Conservation (phyloP, 768 basidiomycete species). For the Trametes maxima region DNA sequence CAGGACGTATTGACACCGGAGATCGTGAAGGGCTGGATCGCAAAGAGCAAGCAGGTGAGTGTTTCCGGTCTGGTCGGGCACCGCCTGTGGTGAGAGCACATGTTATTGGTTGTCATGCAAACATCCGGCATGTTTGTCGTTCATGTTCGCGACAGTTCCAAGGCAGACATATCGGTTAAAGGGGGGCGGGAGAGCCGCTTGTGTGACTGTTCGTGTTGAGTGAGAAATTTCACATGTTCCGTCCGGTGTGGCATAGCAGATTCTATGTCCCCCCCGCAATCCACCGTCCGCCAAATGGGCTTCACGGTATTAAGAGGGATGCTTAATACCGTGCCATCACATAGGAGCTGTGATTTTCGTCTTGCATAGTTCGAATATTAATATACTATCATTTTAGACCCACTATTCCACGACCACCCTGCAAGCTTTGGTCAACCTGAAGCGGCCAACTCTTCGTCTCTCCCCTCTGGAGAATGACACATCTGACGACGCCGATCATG, state of each 20-base stretch:
- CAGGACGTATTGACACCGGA: slow-evolving; percentile 80
- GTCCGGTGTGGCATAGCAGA: no score
- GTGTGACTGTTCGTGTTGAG: no score
- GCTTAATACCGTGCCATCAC: not conserved
- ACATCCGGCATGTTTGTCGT: not conserved
- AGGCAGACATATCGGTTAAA: no score
- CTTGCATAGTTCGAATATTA: not conserved
- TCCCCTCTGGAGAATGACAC: slow-evolving; percentile 56
- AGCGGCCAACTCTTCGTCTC: slow-evolving; percentile 83
- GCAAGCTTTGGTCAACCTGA: slow-evolving; percentile 93
- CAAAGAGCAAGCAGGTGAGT: slow-evolving; percentile 83
- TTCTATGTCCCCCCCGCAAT: no score
- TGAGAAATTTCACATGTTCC: no score
- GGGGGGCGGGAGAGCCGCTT: no score
- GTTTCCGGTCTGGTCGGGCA: not conserved
- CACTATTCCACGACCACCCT: slow-evolving; percentile 89
- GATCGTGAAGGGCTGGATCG: slow-evolving; percentile 80
- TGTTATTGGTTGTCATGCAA: not conserved
- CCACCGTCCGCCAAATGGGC: no score
- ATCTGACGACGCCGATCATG: slow-evolving; percentile 46
- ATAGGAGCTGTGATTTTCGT: not conserved
- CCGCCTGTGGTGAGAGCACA: not conserved
- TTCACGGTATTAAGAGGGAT: not conserved
- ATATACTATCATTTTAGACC: slow-evolving; percentile 42
- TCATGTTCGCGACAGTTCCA: not conserved